Base-by-base conservation (phyloP, 148 eudicot species). In the Fagopyrum homotropicum region DNA sequence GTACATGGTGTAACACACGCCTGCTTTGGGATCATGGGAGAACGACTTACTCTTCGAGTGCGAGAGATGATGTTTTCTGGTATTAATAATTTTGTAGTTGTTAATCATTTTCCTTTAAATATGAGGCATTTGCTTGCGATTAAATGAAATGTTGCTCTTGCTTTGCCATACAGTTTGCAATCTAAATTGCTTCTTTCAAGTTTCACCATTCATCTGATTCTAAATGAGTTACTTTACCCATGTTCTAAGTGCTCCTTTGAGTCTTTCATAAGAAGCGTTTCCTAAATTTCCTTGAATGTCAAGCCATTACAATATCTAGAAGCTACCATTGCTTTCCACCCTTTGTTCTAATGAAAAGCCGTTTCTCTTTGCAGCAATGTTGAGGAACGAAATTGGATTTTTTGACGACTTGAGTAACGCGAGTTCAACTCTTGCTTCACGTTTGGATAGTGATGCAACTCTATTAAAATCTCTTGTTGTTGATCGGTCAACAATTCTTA, bases 371-470 rank as follows among this genome's bases (percentile, higher is more conserved):
- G 88, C 96, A 95, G 97, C 98, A 74, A 95, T 95, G 63, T 77
- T 95, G 82, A 89, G 85, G 79, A 95, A 95, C 56, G 97, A 95
- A 87, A 92, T 95, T 47, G 97, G 98, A 72, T 95, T 96, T 93
- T 95, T 95, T 74, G 98, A 95, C 73, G 90, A 95, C 57, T 55
- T 83, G 73, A 88, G 82, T 82, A 95, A 92, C 79, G 84, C 90
- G 69, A 95, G 98, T 79, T 84, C 96, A 29, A 88, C 80, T 88
- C 92, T 95, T 35, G 89, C 98, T 26, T 95, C 98, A n/a, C 96
- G 89, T 69, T 82, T 95, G 50, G 98, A 95, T 77, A 89, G 93
- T 81, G 98, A 95, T 73, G 96, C 97, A 63, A 92, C 93, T 70
- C 81, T 92, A 79, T 81, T 95, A 77, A 82, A 81, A 78, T 85